Evolutionary conservation across 2,329 filamentous ascomycete genomes (phyloP), one percentile per base, ranked within the genome.

Genomic region (Rutstroemia sp.): DNA sequence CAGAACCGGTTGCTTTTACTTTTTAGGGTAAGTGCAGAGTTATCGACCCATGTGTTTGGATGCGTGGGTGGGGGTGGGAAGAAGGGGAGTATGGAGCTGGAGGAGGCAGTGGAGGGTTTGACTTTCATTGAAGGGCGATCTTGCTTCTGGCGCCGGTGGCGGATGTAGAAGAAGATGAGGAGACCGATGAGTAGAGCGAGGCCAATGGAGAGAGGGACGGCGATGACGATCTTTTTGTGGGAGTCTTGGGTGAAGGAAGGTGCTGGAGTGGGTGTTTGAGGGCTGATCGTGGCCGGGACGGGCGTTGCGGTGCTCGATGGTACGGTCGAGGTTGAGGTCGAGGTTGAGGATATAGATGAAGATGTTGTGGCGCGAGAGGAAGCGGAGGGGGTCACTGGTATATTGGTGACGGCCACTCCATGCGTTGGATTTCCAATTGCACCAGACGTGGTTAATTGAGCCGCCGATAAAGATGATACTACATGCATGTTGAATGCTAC

Each of bases 1-100:
- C 39, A 52, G 19, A 52, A 47, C 10, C 1, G 2, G 16, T 47
- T 39, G 3, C 25, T 14, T 21, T 21, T 37, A 7, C 18, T 21
- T 27, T 52, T 52, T 1, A 55, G 4, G 25, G 25, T 44, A 6
- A 25, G 41, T n/a, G 37, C 5, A 10, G 27, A 42, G 14, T 37
- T 45, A 30, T 55, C 46, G 23, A 45, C 50, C 46, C 53, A 55
- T 10, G 52, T 55, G 21, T 41, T 52, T 8, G 30, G 54, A 18
- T 56, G 48, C n/a, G 30, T 52, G 9, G 54, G 54, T 4, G 54
- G 54, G n/a, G 47, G 30, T 39, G 49, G 54, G 12, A 56, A 56
- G 34, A 52, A 52, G 18, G 48, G 49, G 12, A 56, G 54, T 9
- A 56, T 52, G 19, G 48, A 56, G 49, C 27, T 0, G 14, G 30